A percentile compares a stretch with the other conserved stretches of the same genome.
Conservation (phyloP, 83 land plant species). For the Diphasiastrum complanatum region DNA sequence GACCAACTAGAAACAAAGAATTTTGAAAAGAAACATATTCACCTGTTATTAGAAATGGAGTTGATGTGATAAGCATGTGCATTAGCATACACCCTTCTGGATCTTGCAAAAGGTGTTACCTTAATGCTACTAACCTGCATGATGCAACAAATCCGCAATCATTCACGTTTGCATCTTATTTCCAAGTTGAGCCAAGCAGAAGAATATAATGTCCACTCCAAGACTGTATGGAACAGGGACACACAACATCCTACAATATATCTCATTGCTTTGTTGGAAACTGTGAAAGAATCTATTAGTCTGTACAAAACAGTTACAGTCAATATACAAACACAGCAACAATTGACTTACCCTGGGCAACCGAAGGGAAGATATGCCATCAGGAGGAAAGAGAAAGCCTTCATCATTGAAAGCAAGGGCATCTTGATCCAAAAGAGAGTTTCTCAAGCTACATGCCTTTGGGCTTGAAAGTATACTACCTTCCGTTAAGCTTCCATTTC, state of each 20-base stretch:
- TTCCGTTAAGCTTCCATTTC: constrained; percentile 40
- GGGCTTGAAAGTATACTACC: constrained; percentile 21
- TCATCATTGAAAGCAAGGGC: constrained; percentile 25
- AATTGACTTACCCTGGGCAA: constrained; percentile 3
- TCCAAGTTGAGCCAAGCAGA: background rate
- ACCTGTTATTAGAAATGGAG: constrained; percentile 94
- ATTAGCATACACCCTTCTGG: constrained; percentile 71
- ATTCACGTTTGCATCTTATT: background rate
- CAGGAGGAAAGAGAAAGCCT: constrained; percentile 6
- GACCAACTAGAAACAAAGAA: no score
- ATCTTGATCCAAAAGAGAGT: constrained; percentile 20
- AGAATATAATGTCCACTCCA: no score
- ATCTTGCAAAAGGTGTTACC: constrained; percentile 47
- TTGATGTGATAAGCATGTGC: constrained; percentile 85
- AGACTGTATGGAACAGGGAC: no score
- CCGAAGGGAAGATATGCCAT: constrained; percentile 14
- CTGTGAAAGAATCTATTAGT: background rate
- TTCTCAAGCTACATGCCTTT: no score
- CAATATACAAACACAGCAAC: constrained; percentile 4
- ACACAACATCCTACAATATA: no score
- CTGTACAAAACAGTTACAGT: background rate
- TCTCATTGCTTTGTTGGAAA: no score
- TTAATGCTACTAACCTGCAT: constrained; percentile 42
- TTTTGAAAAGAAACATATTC: no score
- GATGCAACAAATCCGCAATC: background rate